Conservation (phyloP, 2,329 filamentous ascomycete genomes). For the Raffaelea arxii region DNA sequence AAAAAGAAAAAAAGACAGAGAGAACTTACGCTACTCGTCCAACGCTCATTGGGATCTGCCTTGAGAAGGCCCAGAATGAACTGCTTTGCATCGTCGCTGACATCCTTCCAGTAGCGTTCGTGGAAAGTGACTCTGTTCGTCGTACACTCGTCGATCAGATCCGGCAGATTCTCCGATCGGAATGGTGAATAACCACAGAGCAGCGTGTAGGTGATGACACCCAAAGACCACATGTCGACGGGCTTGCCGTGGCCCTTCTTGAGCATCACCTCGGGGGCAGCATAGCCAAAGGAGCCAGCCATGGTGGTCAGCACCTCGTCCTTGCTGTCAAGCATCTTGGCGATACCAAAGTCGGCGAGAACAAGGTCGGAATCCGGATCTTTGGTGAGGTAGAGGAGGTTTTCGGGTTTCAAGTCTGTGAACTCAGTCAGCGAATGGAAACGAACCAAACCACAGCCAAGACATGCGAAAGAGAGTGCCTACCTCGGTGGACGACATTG, state of each 20-base stretch:
- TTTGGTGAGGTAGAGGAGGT: constrained; percentile 82
- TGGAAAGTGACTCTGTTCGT: constrained; percentile 83
- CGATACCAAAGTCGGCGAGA: constrained; percentile 94
- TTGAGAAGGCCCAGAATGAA: constrained; percentile 81
- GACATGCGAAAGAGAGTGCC: neutral
- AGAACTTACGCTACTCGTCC: constrained; percentile 59
- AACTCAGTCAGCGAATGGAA: neutral
- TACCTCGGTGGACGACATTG: constrained; percentile 93
- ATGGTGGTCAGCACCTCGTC: constrained; percentile 93
- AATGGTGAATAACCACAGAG: constrained; percentile 98
- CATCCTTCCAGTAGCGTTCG: constrained; percentile 96
- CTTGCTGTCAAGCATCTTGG: constrained; percentile 89
- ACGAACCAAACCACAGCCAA: neutral
- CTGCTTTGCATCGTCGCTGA: constrained; percentile 88
- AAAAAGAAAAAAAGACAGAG: too few relatives aligned
- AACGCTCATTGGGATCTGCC: constrained; percentile 65
- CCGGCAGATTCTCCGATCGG: constrained; percentile 84
- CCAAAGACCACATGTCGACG: constrained; percentile 98
- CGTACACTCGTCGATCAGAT: constrained; percentile 90
- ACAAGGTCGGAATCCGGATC: constrained; percentile 75
- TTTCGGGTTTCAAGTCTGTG: constrained; percentile 92
- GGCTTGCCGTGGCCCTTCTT: constrained; percentile 96
- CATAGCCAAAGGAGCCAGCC: constrained; percentile 97
- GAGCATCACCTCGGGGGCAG: constrained; percentile 95
- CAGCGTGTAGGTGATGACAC: constrained; percentile 96